Evolutionary conservation across 2,329 filamentous ascomycete species (phyloP).

Genomic region (Fusarium sp.): DNA sequence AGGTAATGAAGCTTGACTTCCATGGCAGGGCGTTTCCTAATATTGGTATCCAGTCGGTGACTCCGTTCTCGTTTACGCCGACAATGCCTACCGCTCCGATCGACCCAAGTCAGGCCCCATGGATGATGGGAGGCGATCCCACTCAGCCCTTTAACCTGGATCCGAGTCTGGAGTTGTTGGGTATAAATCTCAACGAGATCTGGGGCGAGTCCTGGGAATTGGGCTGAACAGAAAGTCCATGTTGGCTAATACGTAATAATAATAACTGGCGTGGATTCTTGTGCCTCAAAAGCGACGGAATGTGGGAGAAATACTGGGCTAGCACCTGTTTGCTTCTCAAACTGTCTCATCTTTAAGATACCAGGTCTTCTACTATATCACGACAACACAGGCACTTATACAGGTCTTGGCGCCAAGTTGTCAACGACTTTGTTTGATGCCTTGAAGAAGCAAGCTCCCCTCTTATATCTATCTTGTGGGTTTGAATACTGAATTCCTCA

Average conservation of each 20-base stretch:
- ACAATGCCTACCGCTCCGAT: slow-evolving; percentile 53
- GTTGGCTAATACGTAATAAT: slow-evolving; percentile 42
- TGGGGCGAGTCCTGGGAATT: slow-evolving; percentile 65
- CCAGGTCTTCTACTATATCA: slow-evolving; percentile 34
- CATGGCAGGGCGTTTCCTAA: slow-evolving; percentile 48
- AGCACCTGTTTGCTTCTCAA: slow-evolving; percentile 13
- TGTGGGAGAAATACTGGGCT: slow-evolving; percentile 9
- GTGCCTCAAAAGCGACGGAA: slow-evolving; percentile 6
- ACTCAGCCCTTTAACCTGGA: slow-evolving; percentile 62
- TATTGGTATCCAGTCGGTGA: slow-evolving; percentile 54
- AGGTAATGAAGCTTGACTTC: slow-evolving; percentile 53
- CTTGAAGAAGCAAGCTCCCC: slow-evolving; percentile 30
- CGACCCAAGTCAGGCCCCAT: slow-evolving; percentile 52
- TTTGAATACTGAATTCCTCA: slow-evolving; percentile 35
- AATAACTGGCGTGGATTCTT: slow-evolving; percentile 36
- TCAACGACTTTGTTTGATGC: slow-evolving; percentile 18
- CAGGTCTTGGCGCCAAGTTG: slow-evolving; percentile 20
- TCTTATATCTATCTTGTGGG: slow-evolving; percentile 29
- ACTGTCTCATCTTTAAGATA: slow-evolving; percentile 38
- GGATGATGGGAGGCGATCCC: slow-evolving; percentile 51
- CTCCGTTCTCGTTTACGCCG: slow-evolving; percentile 56
- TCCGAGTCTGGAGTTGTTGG: slow-evolving; percentile 65
- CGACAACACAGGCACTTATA: slow-evolving; percentile 36
- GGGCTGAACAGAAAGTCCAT: slow-evolving; percentile 45
- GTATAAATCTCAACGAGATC: slow-evolving; percentile 66